These are phyloP conservation scores for Chlorella sp. DNA, from an alignment of 139 green algal species.

Conservation along the genomic window DNA sequence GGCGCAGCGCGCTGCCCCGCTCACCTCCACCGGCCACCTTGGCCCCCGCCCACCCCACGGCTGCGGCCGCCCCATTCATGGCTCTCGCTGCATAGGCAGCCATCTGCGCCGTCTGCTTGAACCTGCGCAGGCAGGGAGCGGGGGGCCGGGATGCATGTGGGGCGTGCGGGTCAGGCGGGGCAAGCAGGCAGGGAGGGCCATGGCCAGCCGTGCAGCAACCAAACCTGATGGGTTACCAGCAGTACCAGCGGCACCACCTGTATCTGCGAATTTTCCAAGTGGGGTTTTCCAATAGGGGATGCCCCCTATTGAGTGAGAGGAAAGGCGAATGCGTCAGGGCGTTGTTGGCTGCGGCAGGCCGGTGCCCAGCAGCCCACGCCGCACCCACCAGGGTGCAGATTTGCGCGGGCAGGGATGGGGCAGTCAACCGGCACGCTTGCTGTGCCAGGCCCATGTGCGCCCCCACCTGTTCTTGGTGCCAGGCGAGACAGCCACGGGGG, in stretches of 20 bases:
- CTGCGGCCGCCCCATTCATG: neutral
- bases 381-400: neutral
- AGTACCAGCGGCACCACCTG: no score
- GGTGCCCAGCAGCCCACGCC: no score
- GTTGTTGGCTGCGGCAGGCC: no score
- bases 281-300: no score
- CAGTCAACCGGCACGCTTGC: no score
- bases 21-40: slow-evolving; percentile 36
- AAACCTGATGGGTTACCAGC: no score
- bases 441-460: neutral
- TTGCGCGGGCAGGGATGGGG: no score
- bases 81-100: neutral
- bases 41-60: slow-evolving; percentile 26
- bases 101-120: neutral
- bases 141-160: no score
- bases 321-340: no score
- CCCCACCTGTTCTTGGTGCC: neutral
- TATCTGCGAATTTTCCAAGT: no score
- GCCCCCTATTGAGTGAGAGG: no score
- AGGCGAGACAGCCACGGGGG: neutral
- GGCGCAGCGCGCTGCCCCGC: neutral
- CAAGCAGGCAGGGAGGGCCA: neutral
- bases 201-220: no score
- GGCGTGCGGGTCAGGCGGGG: neutral
- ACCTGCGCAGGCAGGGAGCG: neutral